Evolutionary conservation across 768 basidiomycete species (phyloP), one percentile per base, ranked within the genome.

Genomic region (Trametes cinnabarina): DNA sequence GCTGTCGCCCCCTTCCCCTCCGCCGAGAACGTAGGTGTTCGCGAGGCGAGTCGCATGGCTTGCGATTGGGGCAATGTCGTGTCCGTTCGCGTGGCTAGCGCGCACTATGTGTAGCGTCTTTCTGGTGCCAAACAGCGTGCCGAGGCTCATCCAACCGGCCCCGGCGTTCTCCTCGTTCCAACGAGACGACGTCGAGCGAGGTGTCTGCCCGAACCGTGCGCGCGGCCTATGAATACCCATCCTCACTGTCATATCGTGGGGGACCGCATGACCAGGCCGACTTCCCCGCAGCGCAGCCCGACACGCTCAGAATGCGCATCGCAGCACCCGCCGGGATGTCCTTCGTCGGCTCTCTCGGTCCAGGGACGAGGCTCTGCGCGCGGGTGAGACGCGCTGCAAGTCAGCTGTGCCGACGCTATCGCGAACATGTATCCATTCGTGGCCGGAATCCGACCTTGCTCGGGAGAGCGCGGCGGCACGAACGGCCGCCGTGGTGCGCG

Each of bases 361-460:
- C 35, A 52, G 49, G 22, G 25, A 22, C n/a, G n/a, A n/a, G n/a
- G n/a, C n/a, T n/a, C 35, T 47, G 56, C 26, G 19, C 20, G 26
- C 41, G 15, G 20, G 43, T 15, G 34, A 15, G 44, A 20, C 30
- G 30, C 30, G 30, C n/a, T 28, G n/a, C 44, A 19, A 37, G 54
- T 55, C 54, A 55, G 46, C 34, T 55, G 54, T 47, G 54, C 54
- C 35, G 46, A 47, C 44, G 15, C 30, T 23, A 51, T 52, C 57
- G 57, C 57, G 51, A n/a, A 52, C 47, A 58, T 58, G 50, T 58
- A 58, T 14, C 57, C 57, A 47, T 47, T 58, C 57, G 44, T 20
- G 51, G 51, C 25, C 40, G 6, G 55, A 57, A 51, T 15, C 48
- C 12, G 37, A 9, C 6, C 35, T 47, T 55, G 54, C 54, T 55